Evolutionary conservation across 2,329 filamentous ascomycete species (phyloP).

Genomic region (Drechslerella dactyloides): DNA sequence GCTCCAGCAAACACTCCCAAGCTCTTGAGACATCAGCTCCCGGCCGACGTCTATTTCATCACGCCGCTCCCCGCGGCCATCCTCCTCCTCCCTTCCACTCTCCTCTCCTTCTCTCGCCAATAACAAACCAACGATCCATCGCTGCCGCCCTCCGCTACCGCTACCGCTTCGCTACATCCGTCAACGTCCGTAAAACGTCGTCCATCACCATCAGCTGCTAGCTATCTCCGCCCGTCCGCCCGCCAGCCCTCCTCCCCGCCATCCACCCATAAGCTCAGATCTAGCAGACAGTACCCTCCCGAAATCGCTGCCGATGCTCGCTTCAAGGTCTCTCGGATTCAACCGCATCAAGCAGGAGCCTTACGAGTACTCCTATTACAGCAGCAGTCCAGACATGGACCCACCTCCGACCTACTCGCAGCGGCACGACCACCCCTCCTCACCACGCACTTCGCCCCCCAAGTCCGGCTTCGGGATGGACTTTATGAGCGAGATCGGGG

Average conservation of each 20-base stretch:
- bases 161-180: too few species aligned
- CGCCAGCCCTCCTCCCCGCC: neutral
- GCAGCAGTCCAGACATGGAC: conserved; percentile 6
- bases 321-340: neutral
- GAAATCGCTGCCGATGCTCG: neutral
- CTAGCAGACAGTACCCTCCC: neutral
- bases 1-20: neutral
- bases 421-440: neutral
- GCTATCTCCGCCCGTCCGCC: neutral
- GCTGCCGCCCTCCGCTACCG: too few species aligned
- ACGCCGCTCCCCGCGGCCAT: neutral
- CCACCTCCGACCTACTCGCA: conserved; percentile 13
- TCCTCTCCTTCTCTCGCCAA: neutral
- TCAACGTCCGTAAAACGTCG: too few species aligned
- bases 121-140: too few species aligned
- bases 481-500: conserved; percentile 16
- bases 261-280: neutral
- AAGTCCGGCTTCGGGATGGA: conserved; percentile 9
- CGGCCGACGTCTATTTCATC: neutral
- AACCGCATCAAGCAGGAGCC: conserved; percentile 30
- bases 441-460: neutral
- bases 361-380: neutral
- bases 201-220: neutral
- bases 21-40: too few species aligned
- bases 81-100: neutral